Evolutionary conservation across 176 grass and related monocot species (phyloP), one percentile per base, ranked within the genome.

Genomic region (Themeda triandra): DNA sequence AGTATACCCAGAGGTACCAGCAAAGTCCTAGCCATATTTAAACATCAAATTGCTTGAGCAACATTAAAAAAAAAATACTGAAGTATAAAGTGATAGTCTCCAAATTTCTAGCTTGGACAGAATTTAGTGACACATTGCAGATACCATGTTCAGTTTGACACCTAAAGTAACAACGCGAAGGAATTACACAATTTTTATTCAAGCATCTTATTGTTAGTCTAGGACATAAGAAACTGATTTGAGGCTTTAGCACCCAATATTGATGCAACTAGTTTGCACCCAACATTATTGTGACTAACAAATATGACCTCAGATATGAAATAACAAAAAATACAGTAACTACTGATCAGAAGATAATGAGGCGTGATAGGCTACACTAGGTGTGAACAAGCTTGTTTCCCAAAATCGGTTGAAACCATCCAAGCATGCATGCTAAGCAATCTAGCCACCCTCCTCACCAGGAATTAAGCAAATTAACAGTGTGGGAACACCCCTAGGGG

Each of bases 1-100:
- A 70, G 27, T 76, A 85, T 36, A 69, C 35, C 23, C 25, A 17
- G 51, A 6, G 40, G 15, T 19, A 25, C 10, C 17, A 56, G 13
- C 29, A 72, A 59, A 83, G n/a, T 25, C 10, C 15, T n/a, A 88
- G 69, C 29, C 68, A 29, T 79, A 44, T 60, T 67, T 48, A 17
- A 69, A 37, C 17, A 83, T 39, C 12, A 18, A 44, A 44, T 29
- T 28, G 27, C 14, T 60, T 28, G 36, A 68, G 86, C 2, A 39
- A 88, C 7, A 27, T 39, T 32, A 71, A 6, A 36, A 36, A 15
- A 82, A 37, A 11, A 82, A 66, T 29, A 60, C 6, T 76, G 31
- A 27, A 62, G 4, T 32, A 40, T 11, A 82, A 82, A 79, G 9
- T 79, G 81, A 75, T 60, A 46, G 6, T 67, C 13, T 59, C 33